Percentiles rank a stretch among this genome's conserved stretches.
Evolutionary conservation across 2,329 filamentous ascomycete genomes (phyloP).

Genomic region (Talaromyces albobiverticillius): DNA sequence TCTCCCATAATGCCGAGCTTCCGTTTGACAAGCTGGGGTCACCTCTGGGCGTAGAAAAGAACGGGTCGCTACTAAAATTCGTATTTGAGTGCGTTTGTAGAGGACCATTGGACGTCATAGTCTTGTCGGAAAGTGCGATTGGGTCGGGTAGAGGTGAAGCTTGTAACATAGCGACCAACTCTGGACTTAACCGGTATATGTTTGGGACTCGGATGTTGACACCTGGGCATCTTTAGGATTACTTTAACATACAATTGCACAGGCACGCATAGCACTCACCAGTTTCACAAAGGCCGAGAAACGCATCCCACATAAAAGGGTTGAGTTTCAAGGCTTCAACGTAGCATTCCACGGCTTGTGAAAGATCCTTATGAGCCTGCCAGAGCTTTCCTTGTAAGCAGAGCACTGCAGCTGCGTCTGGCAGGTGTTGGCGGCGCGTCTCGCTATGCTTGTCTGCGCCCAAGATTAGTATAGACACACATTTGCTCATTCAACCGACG

Average conservation of each 20-base stretch:
- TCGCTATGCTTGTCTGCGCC: conserved; percentile 65
- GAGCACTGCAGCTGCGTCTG: conserved; percentile 79
- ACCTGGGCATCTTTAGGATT: conserved; percentile 47
- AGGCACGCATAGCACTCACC: conserved; percentile 40
- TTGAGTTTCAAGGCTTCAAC: conserved; percentile 86
- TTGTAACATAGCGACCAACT: conserved; percentile 55
- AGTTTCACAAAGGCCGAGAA: conserved; percentile 80
- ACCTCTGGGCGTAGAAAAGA: conserved; percentile 33
- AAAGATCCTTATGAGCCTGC: conserved; percentile 73
- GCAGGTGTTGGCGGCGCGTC: conserved; percentile 67
- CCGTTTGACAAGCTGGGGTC: conserved; percentile 34
- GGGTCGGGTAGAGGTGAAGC: conserved; percentile 31
- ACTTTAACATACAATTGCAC: neutral
- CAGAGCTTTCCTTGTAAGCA: conserved; percentile 86
- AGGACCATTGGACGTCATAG: conserved; percentile 27
- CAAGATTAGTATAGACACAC: conserved; percentile 6
- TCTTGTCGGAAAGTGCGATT: conserved; percentile 30
- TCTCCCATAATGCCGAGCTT: conserved; percentile 48
- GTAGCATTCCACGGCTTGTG: conserved; percentile 80
- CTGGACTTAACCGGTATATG: conserved; percentile 74
- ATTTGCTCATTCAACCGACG: neutral
- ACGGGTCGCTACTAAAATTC: conserved; percentile 42
- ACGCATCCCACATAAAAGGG: conserved; percentile 98
- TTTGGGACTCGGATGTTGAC: conserved; percentile 77
- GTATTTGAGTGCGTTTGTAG: conserved; percentile 37